Evolutionary conservation across 805 yeast genomes (phyloP), one percentile per base, ranked within the genome.

Genomic region (Priceomyces melissophilus): DNA sequence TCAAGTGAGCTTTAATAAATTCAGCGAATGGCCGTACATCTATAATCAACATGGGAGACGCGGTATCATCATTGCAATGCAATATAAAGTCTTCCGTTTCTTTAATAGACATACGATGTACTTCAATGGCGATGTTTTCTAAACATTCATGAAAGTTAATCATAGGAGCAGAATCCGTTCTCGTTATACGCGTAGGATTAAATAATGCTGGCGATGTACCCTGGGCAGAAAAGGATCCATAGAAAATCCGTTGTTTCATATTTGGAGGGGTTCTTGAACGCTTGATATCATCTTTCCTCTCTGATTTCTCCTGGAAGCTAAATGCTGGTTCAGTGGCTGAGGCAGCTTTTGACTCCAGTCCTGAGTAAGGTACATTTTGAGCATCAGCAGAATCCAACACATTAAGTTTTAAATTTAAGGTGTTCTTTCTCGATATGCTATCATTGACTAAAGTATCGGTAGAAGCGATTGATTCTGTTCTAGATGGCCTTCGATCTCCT

Each of bases 1-100:
- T 53, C 10, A 91, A 60, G 46, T 82, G 88, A 2, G 71, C 55
- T 44, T 70, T 75, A 32, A 81, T 73, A 56, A 68, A 87, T 42
- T 86, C 91, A 16, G 85, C 81, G 55, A 81, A 87, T 0, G 96
- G 87, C 41, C 98, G 68, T 9, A 85, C 82, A 57, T 90, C 98
- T 11, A 88, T 65, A 2, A 84, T 53, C n/a, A 87, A 35, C 56
- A 43, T 25, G 52, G 45, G 6, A 28, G 32, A 23, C 11, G 30
- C 38, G 8, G 47, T 41, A 4, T 30, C 37, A 3, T 38, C 29
- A 10, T 10, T 28, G 29, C 48, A 33, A 2, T 37, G 33, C 5
- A 35, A 30, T 10, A 58, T 36, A 7, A 55, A 46, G 10, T 29
- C 37, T n/a, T 46, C 44, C 15, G 57, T 49, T 32, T 48, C 52